Conservation (phyloP, 768 basidiomycete species). For the Cyathus striatus region DNA sequence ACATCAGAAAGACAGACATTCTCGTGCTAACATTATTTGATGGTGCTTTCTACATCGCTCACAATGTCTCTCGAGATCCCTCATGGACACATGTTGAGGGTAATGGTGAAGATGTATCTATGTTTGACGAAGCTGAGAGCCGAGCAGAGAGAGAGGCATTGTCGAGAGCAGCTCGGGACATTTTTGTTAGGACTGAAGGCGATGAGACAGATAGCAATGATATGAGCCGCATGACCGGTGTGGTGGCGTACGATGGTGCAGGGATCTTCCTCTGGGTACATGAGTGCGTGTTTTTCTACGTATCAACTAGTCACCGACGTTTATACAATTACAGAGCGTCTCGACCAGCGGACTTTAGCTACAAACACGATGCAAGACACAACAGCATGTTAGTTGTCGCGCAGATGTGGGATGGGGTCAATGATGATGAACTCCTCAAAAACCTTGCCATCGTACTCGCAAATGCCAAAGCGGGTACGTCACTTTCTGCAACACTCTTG, state of each 20-base stretch:
- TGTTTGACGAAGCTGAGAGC: conserved; percentile 6
- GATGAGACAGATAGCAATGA: conserved; percentile 35
- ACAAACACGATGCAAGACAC: conserved; percentile 72
- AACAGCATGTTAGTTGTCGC: conserved; percentile 51
- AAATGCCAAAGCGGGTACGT: conserved; percentile 25
- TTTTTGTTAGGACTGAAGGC: conserved; percentile 46
- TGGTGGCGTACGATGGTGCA: conserved; percentile 51
- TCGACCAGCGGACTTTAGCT: conserved; percentile 71
- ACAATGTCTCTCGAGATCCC: conserved; percentile 44
- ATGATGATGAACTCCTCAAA: conserved; percentile 25
- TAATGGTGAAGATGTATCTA: not conserved
- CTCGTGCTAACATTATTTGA: conserved; percentile 61
- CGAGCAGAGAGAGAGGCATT: conserved; percentile 34
- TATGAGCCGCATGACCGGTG: conserved; percentile 57
- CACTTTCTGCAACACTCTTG: too few relatives aligned
- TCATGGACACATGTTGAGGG: conserved; percentile 17
- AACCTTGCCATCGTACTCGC: conserved; percentile 24
- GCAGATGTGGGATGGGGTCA: conserved; percentile 42
- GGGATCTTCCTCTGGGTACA: conserved; percentile 64
- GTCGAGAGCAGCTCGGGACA: conserved; percentile 42
- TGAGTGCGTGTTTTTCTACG: conserved; percentile 46
- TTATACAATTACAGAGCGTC: conserved; percentile 33
- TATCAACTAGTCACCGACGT: not conserved
- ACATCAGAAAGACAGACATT: conserved; percentile 42
- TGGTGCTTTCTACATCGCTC: conserved; percentile 64